These are phyloP conservation scores for Verticillium klebahnii DNA, from an alignment of 2,329 filamentous ascomycete genomes.

Conservation along the genomic window DNA sequence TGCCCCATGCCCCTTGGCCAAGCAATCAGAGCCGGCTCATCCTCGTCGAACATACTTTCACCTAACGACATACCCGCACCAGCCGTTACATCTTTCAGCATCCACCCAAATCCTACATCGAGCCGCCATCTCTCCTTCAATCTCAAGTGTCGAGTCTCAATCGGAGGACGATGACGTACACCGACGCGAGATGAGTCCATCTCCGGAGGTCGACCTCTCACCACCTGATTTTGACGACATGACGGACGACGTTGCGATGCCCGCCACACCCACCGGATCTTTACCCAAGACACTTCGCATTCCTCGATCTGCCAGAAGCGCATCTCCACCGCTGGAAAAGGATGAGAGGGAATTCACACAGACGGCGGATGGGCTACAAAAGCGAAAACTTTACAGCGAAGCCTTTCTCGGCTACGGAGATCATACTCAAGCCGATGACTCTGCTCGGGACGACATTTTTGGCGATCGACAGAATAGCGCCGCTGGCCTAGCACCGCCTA, in stretches of 20 bases:
- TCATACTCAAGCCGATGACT: slow-evolving; percentile 34
- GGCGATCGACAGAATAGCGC: slow-evolving; percentile 33
- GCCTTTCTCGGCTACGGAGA: slow-evolving; percentile 27
- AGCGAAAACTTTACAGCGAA: slow-evolving; percentile 52
- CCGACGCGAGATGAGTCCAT: slow-evolving; percentile 73
- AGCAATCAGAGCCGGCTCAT: slow-evolving; percentile 88
- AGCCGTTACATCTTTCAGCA: slow-evolving; percentile 62
- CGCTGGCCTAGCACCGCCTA: slow-evolving; percentile 22
- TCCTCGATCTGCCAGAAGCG: slow-evolving; percentile 51
- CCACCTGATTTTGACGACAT: slow-evolving; percentile 78
- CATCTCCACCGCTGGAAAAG: slow-evolving; percentile 83
- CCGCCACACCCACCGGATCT: slow-evolving; percentile 58
- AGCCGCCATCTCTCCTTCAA: slow-evolving; percentile 74
- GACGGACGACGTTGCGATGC: slow-evolving; percentile 55
- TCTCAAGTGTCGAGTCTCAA: slow-evolving; percentile 64
- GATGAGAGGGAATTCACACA: slow-evolving; percentile 97
- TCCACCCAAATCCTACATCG: slow-evolving; percentile 28
- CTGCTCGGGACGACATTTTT: slow-evolving; percentile 48
- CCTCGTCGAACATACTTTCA: slow-evolving; percentile 96
- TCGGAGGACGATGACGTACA: slow-evolving; percentile 55
- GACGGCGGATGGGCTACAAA: slow-evolving; percentile 80
- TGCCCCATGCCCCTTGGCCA: slow-evolving; percentile 81
- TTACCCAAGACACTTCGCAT: slow-evolving; percentile 48
- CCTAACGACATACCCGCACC: slow-evolving; percentile 80
- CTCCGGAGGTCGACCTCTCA: slow-evolving; percentile 88